Conservation (phyloP, 306 rosid genomes). For the Crotalaria pallida region DNA sequence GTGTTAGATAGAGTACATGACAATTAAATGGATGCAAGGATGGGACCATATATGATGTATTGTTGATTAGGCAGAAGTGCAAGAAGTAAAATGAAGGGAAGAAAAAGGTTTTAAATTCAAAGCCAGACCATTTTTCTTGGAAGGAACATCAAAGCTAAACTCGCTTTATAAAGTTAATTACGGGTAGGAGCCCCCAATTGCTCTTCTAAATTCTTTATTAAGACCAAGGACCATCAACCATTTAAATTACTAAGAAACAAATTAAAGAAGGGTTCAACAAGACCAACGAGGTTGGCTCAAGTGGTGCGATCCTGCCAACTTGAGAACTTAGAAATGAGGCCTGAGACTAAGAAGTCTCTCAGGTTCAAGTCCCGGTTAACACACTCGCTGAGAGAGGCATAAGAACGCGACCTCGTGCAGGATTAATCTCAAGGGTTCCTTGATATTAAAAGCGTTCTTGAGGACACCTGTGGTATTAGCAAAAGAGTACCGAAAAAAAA, state of each 20-base stretch:
- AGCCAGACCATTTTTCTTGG: slow-evolving; percentile 34
- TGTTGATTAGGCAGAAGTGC: slow-evolving; percentile 16
- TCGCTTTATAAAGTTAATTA: slow-evolving; percentile 43
- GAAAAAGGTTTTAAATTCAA: slow-evolving; percentile 21
- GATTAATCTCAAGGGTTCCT: too few relatives aligned
- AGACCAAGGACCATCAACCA: slow-evolving; percentile 6
- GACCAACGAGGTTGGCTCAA: too few relatives aligned
- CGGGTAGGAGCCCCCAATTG: slow-evolving; percentile 26
- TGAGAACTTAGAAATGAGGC: too few relatives aligned
- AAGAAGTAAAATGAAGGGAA: neutral
- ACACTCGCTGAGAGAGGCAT: too few relatives aligned
- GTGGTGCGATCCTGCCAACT: too few relatives aligned
- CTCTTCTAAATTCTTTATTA: slow-evolving; percentile 31
- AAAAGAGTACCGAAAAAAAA: too few relatives aligned
- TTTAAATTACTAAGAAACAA: neutral
- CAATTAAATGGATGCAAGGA: neutral
- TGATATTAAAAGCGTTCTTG: too few relatives aligned
- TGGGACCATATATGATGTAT: slow-evolving; percentile 26
- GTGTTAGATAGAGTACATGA: neutral
- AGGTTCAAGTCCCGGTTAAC: too few relatives aligned
- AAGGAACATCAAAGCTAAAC: slow-evolving; percentile 44
- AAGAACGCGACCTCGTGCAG: too few relatives aligned
- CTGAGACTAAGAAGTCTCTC: too few relatives aligned
- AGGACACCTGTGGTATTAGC: too few relatives aligned
- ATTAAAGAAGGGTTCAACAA: neutral